A percentile compares a stretch with the other conserved stretches of the same genome.
These are phyloP conservation scores for Metahyphopichia silvanorum DNA, from an alignment of 805 yeast genomes.

Conservation along the genomic window DNA sequence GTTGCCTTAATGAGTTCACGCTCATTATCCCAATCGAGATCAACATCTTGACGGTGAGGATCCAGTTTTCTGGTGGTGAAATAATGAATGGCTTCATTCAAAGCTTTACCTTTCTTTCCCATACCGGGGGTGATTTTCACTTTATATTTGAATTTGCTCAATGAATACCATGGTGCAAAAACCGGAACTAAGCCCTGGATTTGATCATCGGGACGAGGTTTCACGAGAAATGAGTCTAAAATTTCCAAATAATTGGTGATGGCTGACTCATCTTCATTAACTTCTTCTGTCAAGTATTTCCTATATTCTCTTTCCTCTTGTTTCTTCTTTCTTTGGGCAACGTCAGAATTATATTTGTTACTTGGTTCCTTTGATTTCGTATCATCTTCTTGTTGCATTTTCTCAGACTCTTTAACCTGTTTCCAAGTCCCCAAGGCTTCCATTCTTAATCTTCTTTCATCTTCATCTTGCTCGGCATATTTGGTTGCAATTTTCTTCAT, in stretches of 20 bases:
- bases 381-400: constrained; percentile 25
- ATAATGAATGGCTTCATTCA: constrained; percentile 62
- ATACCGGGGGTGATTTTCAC: constrained; percentile 78
- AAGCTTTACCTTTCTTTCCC: constrained; percentile 84
- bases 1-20: constrained; percentile 52
- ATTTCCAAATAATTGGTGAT: constrained; percentile 37
- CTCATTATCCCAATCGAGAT: constrained; percentile 70
- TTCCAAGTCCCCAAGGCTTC: constrained; percentile 82
- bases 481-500: constrained; percentile 77
- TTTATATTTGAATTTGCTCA: constrained; percentile 73
- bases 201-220: constrained; percentile 48
- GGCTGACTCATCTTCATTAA: constrained; percentile 28
- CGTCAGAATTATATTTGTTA: constrained; percentile 23
- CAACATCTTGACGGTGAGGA: constrained; percentile 40
- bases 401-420: constrained; percentile 35
- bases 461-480: constrained; percentile 90
- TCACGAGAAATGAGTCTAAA: constrained; percentile 41
- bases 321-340: constrained; percentile 42
- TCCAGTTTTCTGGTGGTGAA: constrained; percentile 51
- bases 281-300: constrained; percentile 37
- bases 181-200: constrained; percentile 71
- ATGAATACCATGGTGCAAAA: constrained; percentile 89
- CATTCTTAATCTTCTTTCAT: constrained; percentile 73
- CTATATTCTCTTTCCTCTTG: constrained; percentile 43
- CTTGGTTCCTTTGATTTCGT: constrained; percentile 18